Base-by-base conservation (phyloP, 345 rosid species). In the Eutrema yunnanense region DNA sequence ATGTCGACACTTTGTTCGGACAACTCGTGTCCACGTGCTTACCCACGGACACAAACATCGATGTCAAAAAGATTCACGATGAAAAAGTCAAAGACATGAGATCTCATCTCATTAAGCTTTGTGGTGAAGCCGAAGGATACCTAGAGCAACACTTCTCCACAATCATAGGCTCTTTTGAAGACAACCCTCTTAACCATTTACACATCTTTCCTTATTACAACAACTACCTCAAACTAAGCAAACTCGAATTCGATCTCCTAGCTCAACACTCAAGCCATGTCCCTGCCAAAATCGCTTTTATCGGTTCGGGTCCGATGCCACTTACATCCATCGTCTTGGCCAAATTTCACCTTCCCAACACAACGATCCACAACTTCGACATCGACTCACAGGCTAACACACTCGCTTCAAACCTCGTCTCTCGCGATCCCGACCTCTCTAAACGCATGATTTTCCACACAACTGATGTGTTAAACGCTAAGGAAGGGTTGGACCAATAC, bases 251-350 rank as follows among this genome's bases (percentile, higher is more conserved):
- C 81, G 71, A 73, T 71, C 80, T 91, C 61, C 86, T 91, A 8
- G 22, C 19, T 41, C 81, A 86, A 41, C 87, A 84, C 77, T 71
- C 16, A 64, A 33, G 72, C 1, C 65, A 74, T 54, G 76, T 64
- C 47, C 95, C 91, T 0, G 65, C 13, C 65, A 82, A 76, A 14
- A 63, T 91, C 32, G 98, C 98, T 52, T 94, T 94, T 41, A 54
- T 94, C 9, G 96, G 98, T 16, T 94, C 98, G 0, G 97, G 98
- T 43, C 96, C 97, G 9, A 87, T 94, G 48, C 98, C 98, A 2
- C 80, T 94, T 7, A 85, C 97, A 5, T 86, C 98, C 1, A 83
- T 94, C 32, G 95, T 91, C n/a, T 71, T 94, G 46, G 97, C 98
- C 64, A 53, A 79, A 11, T 78, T 84, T 12, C 92, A 91, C 77